Percentiles rank a stretch among this genome's conserved stretches.
Conservation (phyloP, 208 protist species). For the Angomonas deanei region DNA sequence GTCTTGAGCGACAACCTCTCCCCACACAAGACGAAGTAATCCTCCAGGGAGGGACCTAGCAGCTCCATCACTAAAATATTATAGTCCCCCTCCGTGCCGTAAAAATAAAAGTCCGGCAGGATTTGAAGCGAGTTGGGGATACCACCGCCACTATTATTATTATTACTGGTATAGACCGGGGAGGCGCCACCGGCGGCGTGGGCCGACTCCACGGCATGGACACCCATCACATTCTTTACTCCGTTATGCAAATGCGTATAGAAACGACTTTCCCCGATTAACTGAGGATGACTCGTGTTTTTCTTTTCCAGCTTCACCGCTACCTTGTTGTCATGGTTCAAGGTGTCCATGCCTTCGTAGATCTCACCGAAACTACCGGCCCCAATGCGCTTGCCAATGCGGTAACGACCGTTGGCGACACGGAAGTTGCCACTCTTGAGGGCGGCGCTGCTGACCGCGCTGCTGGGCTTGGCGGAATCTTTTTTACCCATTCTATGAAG, state of each 20-base stretch:
- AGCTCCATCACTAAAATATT: conserved; percentile 94
- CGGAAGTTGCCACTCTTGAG: conserved; percentile 90
- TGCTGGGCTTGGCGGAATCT: not conserved
- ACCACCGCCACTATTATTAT: not conserved
- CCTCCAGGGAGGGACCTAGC: conserved; percentile 88
- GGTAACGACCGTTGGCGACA: conserved; percentile 93
- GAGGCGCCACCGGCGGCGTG: not conserved
- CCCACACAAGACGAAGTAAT: conserved; percentile 87
- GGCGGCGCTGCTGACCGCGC: too few species aligned
- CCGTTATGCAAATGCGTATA: conserved; percentile 29
- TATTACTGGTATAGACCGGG: not conserved
- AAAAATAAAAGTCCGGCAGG: conserved; percentile 30
- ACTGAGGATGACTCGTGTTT: conserved; percentile 89
- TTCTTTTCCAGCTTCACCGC: conserved; percentile 91
- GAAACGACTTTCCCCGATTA: conserved; percentile 88
- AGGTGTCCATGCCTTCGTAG: conserved; percentile 87
- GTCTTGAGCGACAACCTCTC: conserved; percentile 89
- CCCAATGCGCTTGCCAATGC: conserved; percentile 97
- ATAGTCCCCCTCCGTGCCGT: conserved; percentile 88
- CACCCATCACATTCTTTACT: not conserved
- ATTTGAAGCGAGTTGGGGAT: not conserved
- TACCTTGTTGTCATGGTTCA: conserved; percentile 52
- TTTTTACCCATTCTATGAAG: conserved; percentile 4
- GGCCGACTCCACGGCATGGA: not conserved
- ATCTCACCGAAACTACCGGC: conserved; percentile 93